A percentile compares a stretch with the other conserved stretches of the same genome.
phyloP scores from a whole-genome alignment of 2,329 filamentous ascomycete species.

The Dactylonectria macrodidyma region DNA sequence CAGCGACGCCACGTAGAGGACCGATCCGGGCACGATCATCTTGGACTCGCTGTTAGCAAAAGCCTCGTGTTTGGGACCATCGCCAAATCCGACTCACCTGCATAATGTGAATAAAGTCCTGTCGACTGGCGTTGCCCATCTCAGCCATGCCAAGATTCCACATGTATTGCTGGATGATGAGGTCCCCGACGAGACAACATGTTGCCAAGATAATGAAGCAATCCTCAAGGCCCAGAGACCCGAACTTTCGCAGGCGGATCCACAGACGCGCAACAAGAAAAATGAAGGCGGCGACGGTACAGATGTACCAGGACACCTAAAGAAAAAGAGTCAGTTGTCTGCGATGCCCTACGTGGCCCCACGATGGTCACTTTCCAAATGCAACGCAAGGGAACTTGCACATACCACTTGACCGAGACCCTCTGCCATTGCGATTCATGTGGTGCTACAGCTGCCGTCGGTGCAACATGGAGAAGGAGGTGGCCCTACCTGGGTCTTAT shows the following conservation, averaged over 20 bases:
- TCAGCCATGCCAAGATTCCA: slow-evolving; percentile 48
- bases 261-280: slow-evolving; percentile 39
- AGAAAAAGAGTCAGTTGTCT: slow-evolving; percentile 1
- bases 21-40: slow-evolving; percentile 59
- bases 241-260: slow-evolving; percentile 40
- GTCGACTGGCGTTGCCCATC: slow-evolving; percentile 37
- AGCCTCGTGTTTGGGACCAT: neutral
- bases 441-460: slow-evolving; percentile 21
- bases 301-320: slow-evolving; percentile 45
- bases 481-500: slow-evolving; percentile 37
- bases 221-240: slow-evolving; percentile 37
- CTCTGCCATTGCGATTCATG: slow-evolving; percentile 41
- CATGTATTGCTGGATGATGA: slow-evolving; percentile 44
- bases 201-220: slow-evolving; percentile 37
- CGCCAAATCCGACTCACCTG: slow-evolving; percentile 20
- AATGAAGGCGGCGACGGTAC: slow-evolving; percentile 37
- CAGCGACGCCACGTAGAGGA: slow-evolving; percentile 57
- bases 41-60: slow-evolving; percentile 26
- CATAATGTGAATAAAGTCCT: slow-evolving; percentile 47
- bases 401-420: slow-evolving; percentile 45
- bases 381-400: slow-evolving; percentile 7
- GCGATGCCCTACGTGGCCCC: neutral
- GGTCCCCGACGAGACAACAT: slow-evolving; percentile 41
- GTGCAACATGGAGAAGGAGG: neutral
- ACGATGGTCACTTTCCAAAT: neutral